A percentile compares a stretch with the other conserved stretches of the same genome.
These are phyloP conservation scores for Rutidosis leptorrhynchoides DNA, from an alignment of 129 eudicot genomes.

Conservation along the genomic window DNA sequence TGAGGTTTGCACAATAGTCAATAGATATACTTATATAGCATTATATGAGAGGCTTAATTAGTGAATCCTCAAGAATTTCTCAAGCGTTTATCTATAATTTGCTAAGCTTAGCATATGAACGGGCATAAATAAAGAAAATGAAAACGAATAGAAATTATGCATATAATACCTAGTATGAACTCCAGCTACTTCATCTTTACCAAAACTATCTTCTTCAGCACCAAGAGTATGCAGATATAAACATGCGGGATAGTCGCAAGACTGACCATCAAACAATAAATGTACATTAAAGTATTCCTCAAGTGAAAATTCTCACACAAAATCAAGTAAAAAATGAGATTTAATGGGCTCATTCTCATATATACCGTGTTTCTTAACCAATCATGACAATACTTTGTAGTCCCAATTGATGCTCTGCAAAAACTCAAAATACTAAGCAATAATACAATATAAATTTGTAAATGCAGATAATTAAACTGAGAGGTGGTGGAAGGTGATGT, in stretches of 20 bases:
- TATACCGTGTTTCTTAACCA: conserved; percentile 78
- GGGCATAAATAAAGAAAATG: neutral
- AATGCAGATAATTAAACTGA: conserved; percentile 5
- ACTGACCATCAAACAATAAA: conserved; percentile 42
- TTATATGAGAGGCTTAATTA: neutral
- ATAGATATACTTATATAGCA: no score
- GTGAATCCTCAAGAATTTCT: conserved; percentile 4
- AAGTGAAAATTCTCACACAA: neutral
- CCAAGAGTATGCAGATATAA: conserved; percentile 78
- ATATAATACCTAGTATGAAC: conserved; percentile 69
- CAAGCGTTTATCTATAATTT: neutral
- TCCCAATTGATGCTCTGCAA: conserved; percentile 86
- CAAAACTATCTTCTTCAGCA: conserved; percentile 88
- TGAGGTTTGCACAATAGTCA: neutral
- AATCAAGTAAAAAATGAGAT: conserved; percentile 10
- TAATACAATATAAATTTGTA: neutral
- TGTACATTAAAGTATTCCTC: conserved; percentile 9
- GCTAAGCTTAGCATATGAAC: neutral
- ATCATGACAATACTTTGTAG: conserved; percentile 91
- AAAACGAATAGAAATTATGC: neutral
- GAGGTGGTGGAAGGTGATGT: neutral
- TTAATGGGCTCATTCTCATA: conserved; percentile 5
- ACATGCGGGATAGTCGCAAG: conserved; percentile 80
- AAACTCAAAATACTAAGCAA: conserved; percentile 17
- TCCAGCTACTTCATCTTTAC: conserved; percentile 91